Percentiles rank a stretch among this genome's conserved stretches.
Conservation (phyloP, 1,139 yeast genomes). For the Taiozyma onychis region DNA sequence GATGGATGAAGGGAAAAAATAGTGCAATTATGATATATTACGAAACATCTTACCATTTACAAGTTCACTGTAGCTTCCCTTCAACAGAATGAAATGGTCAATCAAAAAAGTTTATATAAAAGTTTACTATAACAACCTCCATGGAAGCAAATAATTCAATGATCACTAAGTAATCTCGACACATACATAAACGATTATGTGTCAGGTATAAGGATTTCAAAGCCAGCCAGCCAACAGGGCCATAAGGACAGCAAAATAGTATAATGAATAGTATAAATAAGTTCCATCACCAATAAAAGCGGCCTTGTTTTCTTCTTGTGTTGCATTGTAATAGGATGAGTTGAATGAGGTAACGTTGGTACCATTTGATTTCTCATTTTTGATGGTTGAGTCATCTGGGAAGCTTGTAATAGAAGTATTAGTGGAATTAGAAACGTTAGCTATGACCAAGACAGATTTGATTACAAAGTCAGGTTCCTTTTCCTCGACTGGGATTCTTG, state of each 20-base stretch:
- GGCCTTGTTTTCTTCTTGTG: neutral
- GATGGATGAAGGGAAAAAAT: constrained; percentile 60
- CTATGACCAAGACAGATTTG: constrained; percentile 12
- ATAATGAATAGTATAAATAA: neutral
- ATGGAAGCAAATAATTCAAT: neutral
- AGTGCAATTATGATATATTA: neutral
- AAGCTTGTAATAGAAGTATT: neutral
- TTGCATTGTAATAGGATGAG: neutral
- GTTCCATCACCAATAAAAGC: neutral
- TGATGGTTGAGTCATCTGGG: neutral
- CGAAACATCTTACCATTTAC: neutral
- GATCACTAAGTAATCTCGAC: neutral
- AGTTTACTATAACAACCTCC: neutral
- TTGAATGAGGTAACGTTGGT: neutral
- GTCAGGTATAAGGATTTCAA: neutral
- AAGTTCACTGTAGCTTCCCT: neutral
- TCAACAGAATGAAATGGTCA: neutral
- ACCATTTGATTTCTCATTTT: neutral
- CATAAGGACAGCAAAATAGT: neutral
- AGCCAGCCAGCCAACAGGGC: neutral
- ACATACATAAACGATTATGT: too few relatives aligned
- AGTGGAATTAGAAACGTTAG: neutral
- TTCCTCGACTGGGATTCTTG: constrained; percentile 22
- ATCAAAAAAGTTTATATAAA: neutral
- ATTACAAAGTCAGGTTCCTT: constrained; percentile 23